Conservation (phyloP, 2,329 filamentous ascomycete species). For the Metarhizium robertsii region DNA sequence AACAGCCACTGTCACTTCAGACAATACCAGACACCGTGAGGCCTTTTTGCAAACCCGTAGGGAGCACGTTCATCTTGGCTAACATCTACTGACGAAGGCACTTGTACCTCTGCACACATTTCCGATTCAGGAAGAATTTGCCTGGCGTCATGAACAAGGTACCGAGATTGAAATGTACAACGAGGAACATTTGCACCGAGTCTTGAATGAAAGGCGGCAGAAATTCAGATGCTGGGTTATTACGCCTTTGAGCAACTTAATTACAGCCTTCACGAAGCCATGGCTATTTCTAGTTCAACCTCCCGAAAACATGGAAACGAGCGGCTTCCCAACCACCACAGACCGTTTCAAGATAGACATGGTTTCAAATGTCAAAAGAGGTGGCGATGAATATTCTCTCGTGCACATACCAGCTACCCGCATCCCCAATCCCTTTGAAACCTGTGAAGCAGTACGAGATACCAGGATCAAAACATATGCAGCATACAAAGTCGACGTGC, state of each 20-base stretch:
- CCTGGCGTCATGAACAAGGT: conserved; percentile 19
- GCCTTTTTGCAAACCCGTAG: not conserved
- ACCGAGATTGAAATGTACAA: conserved; percentile 25
- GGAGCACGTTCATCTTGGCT: not conserved
- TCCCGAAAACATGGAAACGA: conserved; percentile 11
- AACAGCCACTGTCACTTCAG: not conserved
- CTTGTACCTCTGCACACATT: conserved; percentile 12
- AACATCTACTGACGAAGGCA: conserved; percentile 1
- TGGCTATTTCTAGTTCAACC: conserved; percentile 22
- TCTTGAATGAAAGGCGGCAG: conserved; percentile 15
- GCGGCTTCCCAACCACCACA: conserved; percentile 16
- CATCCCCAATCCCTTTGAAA: conserved; percentile 22
- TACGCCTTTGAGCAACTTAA: conserved; percentile 18
- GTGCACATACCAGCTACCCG: conserved; percentile 15
- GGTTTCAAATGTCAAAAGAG: conserved; percentile 10
- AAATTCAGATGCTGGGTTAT: conserved; percentile 19
- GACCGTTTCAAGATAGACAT: conserved; percentile 22
- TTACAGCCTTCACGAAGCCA: conserved; percentile 19
- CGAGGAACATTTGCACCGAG: conserved; percentile 16
- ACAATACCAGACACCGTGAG: not conserved
- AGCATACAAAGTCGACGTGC: conserved; percentile 25
- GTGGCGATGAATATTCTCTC: conserved; percentile 15
- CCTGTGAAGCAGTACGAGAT: conserved; percentile 4
- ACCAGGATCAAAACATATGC: conserved; percentile 14
- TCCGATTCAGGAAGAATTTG: conserved; percentile 14